These are phyloP conservation scores for Mycena pura DNA, from an alignment of 768 basidiomycete species.

Conservation along the genomic window DNA sequence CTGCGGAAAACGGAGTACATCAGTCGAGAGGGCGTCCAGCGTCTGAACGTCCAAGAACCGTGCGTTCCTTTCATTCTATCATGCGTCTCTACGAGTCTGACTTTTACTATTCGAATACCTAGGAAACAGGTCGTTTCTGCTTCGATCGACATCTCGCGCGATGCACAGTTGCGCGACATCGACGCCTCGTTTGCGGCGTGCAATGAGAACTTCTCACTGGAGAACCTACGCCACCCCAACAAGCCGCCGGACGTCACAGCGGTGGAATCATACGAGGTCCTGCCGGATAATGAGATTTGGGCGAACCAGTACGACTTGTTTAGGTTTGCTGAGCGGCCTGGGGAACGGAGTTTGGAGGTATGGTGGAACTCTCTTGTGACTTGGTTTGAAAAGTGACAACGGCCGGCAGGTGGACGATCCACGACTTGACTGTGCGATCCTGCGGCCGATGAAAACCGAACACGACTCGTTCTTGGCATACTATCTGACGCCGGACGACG, in stretches of 20 bases:
- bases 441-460: constrained; percentile 88
- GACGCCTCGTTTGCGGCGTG: constrained; percentile 77
- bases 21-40: constrained; percentile 60
- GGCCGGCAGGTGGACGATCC: constrained; percentile 72
- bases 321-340: constrained; percentile 84
- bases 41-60: constrained; percentile 58
- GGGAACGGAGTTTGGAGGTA: constrained; percentile 77
- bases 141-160: constrained; percentile 73
- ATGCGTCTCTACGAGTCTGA: neutral
- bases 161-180: constrained; percentile 79
- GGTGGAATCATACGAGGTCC: constrained; percentile 80
- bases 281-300: constrained; percentile 89
- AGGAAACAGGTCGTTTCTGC: constrained; percentile 57
- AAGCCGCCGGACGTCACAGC: constrained; percentile 78
- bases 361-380: constrained; percentile 23
- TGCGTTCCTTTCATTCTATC: constrained; percentile 39
- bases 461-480: constrained; percentile 89
- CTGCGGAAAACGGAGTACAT: constrained; percentile 92
- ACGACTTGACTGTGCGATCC: constrained; percentile 82
- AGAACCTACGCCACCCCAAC: constrained; percentile 74
- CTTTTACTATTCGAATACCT: constrained; percentile 4
- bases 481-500: constrained; percentile 81
- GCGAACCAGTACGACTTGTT: constrained; percentile 89
- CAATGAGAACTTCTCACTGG: constrained; percentile 65
- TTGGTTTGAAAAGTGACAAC: neutral